phyloP scores from a whole-genome alignment of 441 rosid genomes.

The Gossypium gossypioides region DNA sequence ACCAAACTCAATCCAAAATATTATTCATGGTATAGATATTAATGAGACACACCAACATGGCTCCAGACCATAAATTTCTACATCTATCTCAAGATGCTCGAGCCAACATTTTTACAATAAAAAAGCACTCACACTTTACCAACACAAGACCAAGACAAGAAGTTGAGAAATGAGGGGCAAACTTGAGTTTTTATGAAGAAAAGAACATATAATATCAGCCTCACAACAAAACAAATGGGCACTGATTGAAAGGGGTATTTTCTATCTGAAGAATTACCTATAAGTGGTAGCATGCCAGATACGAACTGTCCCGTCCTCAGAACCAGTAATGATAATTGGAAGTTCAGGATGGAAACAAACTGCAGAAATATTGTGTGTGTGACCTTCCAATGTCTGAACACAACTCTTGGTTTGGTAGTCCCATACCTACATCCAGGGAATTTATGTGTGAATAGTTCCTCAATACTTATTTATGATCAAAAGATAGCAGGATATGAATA shows the following conservation, averaged over 20 bases:
- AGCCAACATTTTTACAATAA: background rate
- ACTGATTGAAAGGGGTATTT: background rate
- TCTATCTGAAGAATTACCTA: conserved; percentile 31
- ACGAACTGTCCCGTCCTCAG: conserved; percentile 72
- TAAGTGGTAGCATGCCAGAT: conserved; percentile 62
- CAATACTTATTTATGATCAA: conserved; percentile 7
- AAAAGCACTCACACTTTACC: background rate
- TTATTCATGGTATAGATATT: background rate
- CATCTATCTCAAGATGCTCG: background rate
- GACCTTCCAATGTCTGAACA: conserved; percentile 63
- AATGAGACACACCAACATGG: background rate
- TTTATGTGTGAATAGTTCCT: conserved; percentile 14
- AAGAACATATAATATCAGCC: background rate
- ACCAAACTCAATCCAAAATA: background rate
- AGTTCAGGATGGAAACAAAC: conserved; percentile 64
- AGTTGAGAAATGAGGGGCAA: background rate
- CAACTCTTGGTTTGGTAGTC: conserved; percentile 57
- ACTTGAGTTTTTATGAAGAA: background rate
- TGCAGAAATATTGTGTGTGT: conserved; percentile 63
- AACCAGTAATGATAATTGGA: conserved; percentile 63
- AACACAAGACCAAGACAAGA: background rate
- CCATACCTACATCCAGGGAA: conserved; percentile 43
- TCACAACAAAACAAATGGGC: background rate
- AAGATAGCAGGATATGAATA: conserved; percentile 2
- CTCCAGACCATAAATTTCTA: conserved; percentile 3